Evolutionary conservation across 345 rosid genomes (phyloP), one percentile per base, ranked within the genome.

Genomic region (Boechera divaricarpa): DNA sequence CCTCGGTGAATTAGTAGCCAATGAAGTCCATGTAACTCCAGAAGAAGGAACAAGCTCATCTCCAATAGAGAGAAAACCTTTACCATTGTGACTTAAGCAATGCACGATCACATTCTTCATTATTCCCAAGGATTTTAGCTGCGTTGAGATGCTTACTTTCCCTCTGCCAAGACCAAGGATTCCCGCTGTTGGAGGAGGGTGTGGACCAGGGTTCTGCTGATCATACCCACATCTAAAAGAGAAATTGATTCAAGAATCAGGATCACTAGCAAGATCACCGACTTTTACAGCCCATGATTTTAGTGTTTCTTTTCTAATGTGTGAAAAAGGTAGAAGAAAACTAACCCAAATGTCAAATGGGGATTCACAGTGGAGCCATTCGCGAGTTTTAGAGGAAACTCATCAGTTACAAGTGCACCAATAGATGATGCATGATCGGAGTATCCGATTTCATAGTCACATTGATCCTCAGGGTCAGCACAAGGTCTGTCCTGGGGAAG

Each of bases 31-130:
- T 44, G 57, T 26, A 32, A 88, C 82, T 48, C 88, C 91, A 5
- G 88, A 81, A 33, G 92, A 73, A 48, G 94, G 95, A 36, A 89
- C 85, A 15, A 82, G 75, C 70, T 84, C 86, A 35, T 86, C 90
- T 35, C 98, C 98, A 47, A 94, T 75, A 75, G 87, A 92, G 69
- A 94, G 73, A 88, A 78, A 95, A 13, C 99, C 99, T 67, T 93
- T 92, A 39, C 91, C 96, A 51, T 9, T 77, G 44, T 80, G 83
- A 77, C 97, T 87, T 38, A 95, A 81, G 81, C 99, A 95, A 80
- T 95, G 98, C 44, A 92, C 89, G 33, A 95, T 31, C 21, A 95
- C 86, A 72, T 95, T 89, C 69, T 77, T 79, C 6, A 83, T 81
- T 45, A 88, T 28, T 10, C 87, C 85, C 67, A 70, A 69, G 57